Evolutionary conservation across 208 protist species (phyloP).

Genomic region (Acanthamoeba royreba): DNA sequence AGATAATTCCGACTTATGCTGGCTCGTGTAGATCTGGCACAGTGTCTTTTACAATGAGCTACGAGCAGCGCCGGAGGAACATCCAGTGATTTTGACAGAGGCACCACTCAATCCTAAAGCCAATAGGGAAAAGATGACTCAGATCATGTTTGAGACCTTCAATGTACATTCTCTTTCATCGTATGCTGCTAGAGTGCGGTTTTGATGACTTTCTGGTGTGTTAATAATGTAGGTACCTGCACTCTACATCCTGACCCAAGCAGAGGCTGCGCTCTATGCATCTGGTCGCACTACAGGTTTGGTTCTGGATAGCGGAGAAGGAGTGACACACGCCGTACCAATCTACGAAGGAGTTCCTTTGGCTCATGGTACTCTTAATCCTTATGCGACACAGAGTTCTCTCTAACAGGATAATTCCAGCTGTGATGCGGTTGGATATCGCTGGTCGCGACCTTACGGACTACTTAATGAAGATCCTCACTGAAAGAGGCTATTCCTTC

Average conservation of each 20-base stretch:
- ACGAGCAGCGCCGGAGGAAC: slow-evolving; percentile 71
- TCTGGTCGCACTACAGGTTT: background rate
- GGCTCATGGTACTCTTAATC: background rate
- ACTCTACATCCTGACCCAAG: background rate
- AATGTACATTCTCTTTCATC: slow-evolving; percentile 79
- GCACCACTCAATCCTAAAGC: slow-evolving; percentile 74
- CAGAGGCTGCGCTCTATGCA: background rate
- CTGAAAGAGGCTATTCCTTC: slow-evolving; percentile 35
- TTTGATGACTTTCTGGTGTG: background rate
- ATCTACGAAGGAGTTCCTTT: slow-evolving; percentile 31
- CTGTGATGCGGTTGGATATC: background rate
- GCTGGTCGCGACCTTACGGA: slow-evolving; percentile 31
- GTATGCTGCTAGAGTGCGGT: background rate
- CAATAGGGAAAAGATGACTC: slow-evolving; percentile 84
- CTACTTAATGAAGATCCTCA: slow-evolving; percentile 71
- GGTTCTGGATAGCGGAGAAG: background rate
- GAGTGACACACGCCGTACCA: background rate
- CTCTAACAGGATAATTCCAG: background rate
- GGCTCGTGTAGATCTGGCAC: slow-evolving; percentile 83
- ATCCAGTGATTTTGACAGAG: slow-evolving; percentile 70
- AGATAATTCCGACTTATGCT: no score
- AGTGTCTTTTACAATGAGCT: slow-evolving; percentile 82
- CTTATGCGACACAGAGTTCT: background rate
- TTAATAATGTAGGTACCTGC: background rate
- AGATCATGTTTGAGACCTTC: slow-evolving; percentile 87